phyloP scores from a whole-genome alignment of 768 basidiomycete species.

The Pluteus cervinus region DNA sequence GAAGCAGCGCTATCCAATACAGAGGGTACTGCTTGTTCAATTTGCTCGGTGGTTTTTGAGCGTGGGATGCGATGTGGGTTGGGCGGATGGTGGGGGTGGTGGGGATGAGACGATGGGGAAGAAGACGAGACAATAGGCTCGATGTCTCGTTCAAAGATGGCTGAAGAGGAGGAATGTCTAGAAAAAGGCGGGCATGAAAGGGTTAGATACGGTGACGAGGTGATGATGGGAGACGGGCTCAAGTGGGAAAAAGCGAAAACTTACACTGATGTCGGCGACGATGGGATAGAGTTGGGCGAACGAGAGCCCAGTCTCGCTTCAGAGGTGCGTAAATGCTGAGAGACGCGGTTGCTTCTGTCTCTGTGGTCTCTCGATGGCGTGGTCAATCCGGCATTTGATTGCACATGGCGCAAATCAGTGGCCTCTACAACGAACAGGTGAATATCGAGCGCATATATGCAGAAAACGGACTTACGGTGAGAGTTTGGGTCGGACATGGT shows the following conservation, averaged over 20 bases:
- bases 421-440: no score
- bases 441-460: no score
- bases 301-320: constrained; percentile 48
- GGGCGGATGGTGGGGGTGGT: constrained; percentile 23
- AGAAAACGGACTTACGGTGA: no score
- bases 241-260: constrained; percentile 16
- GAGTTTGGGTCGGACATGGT: no score
- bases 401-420: constrained; percentile 49
- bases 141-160: constrained; percentile 90
- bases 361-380: no score
- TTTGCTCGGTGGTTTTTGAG: constrained; percentile 63
- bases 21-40: constrained; percentile 78
- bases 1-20: constrained; percentile 82
- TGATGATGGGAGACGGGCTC: constrained; percentile 3
- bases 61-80: constrained; percentile 75
- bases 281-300: constrained; percentile 72
- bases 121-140: constrained; percentile 50
- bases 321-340: constrained; percentile 40
- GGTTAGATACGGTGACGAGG: no score
- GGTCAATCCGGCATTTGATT: constrained; percentile 39
- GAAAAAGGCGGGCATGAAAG: constrained; percentile 1
- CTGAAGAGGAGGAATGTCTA: constrained; percentile 74
- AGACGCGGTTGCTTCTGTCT: constrained; percentile 33
- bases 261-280: constrained; percentile 75
- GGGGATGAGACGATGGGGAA: constrained; percentile 20